Base-by-base conservation (phyloP, 2,329 filamentous ascomycete species). In the Stagonosporopsis chrysanthemi region DNA sequence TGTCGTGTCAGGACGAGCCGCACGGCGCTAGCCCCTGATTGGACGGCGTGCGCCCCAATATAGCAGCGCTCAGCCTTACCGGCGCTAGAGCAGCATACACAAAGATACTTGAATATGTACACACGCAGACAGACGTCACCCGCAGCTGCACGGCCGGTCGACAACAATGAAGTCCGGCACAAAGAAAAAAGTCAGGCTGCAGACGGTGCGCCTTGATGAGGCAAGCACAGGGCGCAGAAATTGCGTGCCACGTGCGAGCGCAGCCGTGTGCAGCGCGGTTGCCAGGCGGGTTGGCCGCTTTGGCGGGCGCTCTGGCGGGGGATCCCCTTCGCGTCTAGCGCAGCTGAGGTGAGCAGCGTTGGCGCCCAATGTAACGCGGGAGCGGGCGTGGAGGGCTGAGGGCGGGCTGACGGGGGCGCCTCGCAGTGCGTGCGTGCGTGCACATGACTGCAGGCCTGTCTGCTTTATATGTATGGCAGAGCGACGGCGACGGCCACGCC, bases 271-370 rank as follows among this genome's bases (percentile, higher is more conserved):
- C 45, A 19, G 52, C 15, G 31, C 8, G 14, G 28, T 22, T 42
- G 42, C 36, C 41, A 42, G 43, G 51, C 43, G 44, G 46, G 24
- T 9, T 17, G n/a, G n/a, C n/a, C n/a, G n/a, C n/a, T n/a, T n/a
- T 17, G 9, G 19, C 17, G 19, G 3, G 39, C 11, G 22, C 24
- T 29, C 14, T 17, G 52, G 46, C 52, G 45, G 45, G 46, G 46
- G 52, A 49, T 49, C 52, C 52, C 52, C 24, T 50, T 50, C 19
- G 46, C 50, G 40, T 50, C 29, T 35, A 45, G 52, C 50, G 52
- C 40, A 50, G 52, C 52, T 45, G 52, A 50, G 41, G 52, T 50
- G 45, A 50, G 45, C 52, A 45, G n/a, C n/a, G n/a, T 22, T 46
- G 29, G 52, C 41, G 45, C 52, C 31, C 39, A 45, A 45, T 50